Conservation (phyloP, 2,329 filamentous ascomycete genomes). For the Cordyceps pruinosa region DNA sequence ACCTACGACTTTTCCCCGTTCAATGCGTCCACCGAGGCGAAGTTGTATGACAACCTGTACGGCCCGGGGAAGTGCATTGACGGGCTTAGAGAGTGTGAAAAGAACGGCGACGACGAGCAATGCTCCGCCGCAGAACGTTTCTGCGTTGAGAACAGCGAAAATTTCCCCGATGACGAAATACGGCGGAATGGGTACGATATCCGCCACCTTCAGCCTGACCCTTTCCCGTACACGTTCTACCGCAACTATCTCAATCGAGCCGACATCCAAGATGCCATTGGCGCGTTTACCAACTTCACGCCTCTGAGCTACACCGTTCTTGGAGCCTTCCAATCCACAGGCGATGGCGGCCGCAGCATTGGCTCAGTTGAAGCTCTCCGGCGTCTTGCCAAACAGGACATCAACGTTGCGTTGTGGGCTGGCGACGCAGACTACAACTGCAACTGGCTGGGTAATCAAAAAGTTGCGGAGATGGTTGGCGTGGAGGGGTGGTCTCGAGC, state of each 20-base stretch:
- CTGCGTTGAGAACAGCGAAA: constrained; percentile 25
- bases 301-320: background rate
- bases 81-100: background rate
- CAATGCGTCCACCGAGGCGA: background rate
- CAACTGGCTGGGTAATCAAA: constrained; percentile 61
- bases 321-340: background rate
- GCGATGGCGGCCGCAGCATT: background rate
- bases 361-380: constrained; percentile 40
- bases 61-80: constrained; percentile 28
- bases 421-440: constrained; percentile 51
- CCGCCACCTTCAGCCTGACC: constrained; percentile 46
- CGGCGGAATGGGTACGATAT: constrained; percentile 54
- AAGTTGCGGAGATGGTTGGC: constrained; percentile 53
- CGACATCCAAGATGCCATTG: constrained; percentile 49
- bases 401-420: constrained; percentile 62
- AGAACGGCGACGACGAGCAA: background rate
- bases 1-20: constrained; percentile 3
- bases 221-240: constrained; percentile 51
- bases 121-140: background rate
- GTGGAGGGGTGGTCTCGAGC: constrained; percentile 38
- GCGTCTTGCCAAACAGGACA: constrained; percentile 47
- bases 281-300: constrained; percentile 20
- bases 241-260: constrained; percentile 51
- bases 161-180: constrained; percentile 37
- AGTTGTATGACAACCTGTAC: constrained; percentile 51